Evolutionary conservation across 2,329 filamentous ascomycete species (phyloP).

Genomic region (Venturia oleaginea): DNA sequence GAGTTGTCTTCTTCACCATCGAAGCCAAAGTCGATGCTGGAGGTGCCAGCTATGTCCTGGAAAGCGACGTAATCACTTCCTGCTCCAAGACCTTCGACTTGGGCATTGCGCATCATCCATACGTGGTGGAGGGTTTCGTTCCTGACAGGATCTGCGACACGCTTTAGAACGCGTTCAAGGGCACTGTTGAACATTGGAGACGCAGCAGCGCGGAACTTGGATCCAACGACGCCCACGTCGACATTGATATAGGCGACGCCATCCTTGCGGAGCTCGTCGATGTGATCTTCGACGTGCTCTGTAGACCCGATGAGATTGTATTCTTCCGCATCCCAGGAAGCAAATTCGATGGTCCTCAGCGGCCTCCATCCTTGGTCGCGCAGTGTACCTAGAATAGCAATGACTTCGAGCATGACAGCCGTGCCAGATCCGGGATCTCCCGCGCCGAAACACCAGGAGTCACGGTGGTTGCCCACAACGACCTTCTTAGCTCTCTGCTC

Average conservation of each 20-base stretch:
- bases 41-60: constrained; percentile 81
- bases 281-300: constrained; percentile 82
- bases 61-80: constrained; percentile 83
- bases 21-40: constrained; percentile 79
- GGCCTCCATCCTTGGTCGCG: constrained; percentile 75
- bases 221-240: constrained; percentile 69
- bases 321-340: constrained; percentile 89
- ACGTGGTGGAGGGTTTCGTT: constrained; percentile 66
- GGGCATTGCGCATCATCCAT: constrained; percentile 56
- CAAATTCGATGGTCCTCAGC: constrained; percentile 89
- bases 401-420: constrained; percentile 82
- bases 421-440: constrained; percentile 65
- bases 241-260: constrained; percentile 88
- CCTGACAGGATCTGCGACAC: constrained; percentile 60
- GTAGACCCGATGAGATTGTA: constrained; percentile 93
- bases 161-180: constrained; percentile 62
- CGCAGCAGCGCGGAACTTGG: constrained; percentile 65
- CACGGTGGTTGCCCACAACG: constrained; percentile 86
- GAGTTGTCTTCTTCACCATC: constrained; percentile 41
- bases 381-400: constrained; percentile 74
- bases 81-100: constrained; percentile 50
- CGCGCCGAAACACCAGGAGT: constrained; percentile 84
- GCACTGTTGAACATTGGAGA: constrained; percentile 71
- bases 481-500: constrained; percentile 78
- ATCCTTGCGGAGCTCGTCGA: constrained; percentile 61